Percentiles rank a stretch among this genome's conserved stretches.
Evolutionary conservation across 306 rosid species (phyloP).

Genomic region (Malus fusca): DNA sequence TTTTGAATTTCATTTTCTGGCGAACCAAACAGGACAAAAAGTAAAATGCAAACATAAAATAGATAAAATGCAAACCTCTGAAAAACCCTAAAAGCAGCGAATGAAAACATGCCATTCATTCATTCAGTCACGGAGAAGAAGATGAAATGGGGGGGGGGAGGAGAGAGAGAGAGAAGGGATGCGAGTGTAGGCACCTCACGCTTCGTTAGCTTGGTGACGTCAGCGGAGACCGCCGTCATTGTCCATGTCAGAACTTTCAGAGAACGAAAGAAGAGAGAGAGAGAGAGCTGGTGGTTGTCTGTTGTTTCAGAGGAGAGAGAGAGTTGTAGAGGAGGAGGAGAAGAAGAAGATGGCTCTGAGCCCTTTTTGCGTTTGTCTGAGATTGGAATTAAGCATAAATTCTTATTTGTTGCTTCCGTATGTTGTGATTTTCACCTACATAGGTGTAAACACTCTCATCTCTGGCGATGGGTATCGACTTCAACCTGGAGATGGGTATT

Average conservation of each 20-base stretch:
- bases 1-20: neutral
- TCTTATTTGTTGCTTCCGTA: too few species aligned
- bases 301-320: slow-evolving; percentile 6
- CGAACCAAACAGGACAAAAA: neutral
- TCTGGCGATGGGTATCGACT: too few species aligned
- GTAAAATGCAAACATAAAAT: neutral
- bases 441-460: too few species aligned
- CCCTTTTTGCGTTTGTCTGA: slow-evolving; percentile 25
- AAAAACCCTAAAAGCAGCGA: neutral
- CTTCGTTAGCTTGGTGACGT: slow-evolving; percentile 10
- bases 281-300: neutral
- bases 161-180: neutral
- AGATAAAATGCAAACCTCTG: neutral
- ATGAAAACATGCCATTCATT: neutral
- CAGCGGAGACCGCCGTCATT: slow-evolving; percentile 14
- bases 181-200: slow-evolving; percentile 11
- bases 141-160: neutral
- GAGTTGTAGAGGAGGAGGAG: neutral
- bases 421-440: too few species aligned
- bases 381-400: slow-evolving; percentile 27
- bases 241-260: neutral
- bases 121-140: neutral
- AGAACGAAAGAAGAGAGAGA: neutral
- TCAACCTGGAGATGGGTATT: too few species aligned
- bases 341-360: slow-evolving; percentile 20